Evolutionary conservation across 169 alveolate genomes (phyloP), one percentile per base, ranked within the genome.

Genomic region (Babesia ovis): DNA sequence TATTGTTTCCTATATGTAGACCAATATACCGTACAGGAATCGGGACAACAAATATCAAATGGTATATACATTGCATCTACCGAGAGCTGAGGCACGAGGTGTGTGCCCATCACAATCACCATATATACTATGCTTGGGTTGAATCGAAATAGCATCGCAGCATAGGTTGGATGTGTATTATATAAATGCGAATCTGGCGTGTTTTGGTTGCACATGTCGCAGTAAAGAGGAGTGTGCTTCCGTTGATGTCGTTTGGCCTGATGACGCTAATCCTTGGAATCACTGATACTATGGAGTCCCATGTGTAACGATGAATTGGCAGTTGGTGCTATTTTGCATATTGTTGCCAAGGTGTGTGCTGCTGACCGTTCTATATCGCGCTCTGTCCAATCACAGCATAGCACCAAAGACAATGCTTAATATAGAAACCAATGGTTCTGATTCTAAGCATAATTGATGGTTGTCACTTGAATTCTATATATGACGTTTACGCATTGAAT

Each of bases 311-410:
- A 55, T 55, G 66, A 16, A 27, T 4, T 25, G 39, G 3, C 18
- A 16, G 6, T 23, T n/a, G 23, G 22, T 32, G 11, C 25, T 55
- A 29, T 55, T 29, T 0, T 20, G 20, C 11, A 9, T 55, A 0
- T 29, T 55, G 45, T 35, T 39, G 59, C 42, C 51, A 3, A 31
- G 35, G 9, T n/a, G 32, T 34, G 57, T 31, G 23, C 48, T 37
- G 11, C 22, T 50, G 5, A 54, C 39, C 51, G 66, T 22, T 62
- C 61, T 53, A 53, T 76, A 27, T 25, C 66, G 35, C 46, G 57
- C 16, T 76, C 85, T 12, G 55, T 75, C 27, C 31, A 39, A 3
- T 29, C 9, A 16, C 43, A 59, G 27, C 25, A 27, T 22, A 16
- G 46, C 46, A 39, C 14, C 46, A 14, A 39, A 39, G 14, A 8